phyloP scores from a whole-genome alignment of 495 filamentous ascomycete genomes.

The Gamarada debralockiae region DNA sequence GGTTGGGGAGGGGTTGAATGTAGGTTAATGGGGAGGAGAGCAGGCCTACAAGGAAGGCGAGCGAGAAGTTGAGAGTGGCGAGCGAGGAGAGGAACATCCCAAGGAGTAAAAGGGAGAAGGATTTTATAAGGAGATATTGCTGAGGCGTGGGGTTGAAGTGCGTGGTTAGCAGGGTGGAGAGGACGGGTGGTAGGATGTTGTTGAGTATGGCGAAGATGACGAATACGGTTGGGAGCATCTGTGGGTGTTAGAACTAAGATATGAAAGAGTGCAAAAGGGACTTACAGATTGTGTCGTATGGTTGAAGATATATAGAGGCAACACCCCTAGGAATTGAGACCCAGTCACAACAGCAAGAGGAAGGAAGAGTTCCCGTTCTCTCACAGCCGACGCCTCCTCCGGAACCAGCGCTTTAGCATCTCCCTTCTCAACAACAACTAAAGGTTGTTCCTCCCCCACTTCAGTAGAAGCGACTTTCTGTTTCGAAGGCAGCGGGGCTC shows the following conservation, averaged over 20 bases:
- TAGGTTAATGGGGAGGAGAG: constrained; percentile 74
- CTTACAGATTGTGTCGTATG: constrained; percentile 62
- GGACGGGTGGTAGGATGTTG: constrained; percentile 50
- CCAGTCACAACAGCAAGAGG: constrained; percentile 69
- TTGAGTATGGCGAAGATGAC: constrained; percentile 53
- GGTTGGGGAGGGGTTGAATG: constrained; percentile 44
- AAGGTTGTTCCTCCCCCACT: constrained; percentile 18
- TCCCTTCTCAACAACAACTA: constrained; percentile 12
- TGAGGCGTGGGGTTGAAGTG: constrained; percentile 54
- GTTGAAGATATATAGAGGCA: constrained; percentile 88
- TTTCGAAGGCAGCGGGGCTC: constrained; percentile 35
- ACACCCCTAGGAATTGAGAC: constrained; percentile 71
- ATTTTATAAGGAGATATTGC: constrained; percentile 75
- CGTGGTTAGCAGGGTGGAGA: constrained; percentile 49
- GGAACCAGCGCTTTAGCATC: constrained; percentile 19
- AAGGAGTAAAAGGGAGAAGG: constrained; percentile 85
- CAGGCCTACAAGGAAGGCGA: constrained; percentile 82
- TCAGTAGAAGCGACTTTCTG: constrained; percentile 20
- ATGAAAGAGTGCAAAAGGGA: constrained; percentile 4
- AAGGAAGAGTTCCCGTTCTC: constrained; percentile 73
- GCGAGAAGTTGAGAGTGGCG: constrained; percentile 93
- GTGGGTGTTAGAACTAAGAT: constrained; percentile 22
- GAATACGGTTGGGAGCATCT: constrained; percentile 59
- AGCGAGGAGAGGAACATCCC: constrained; percentile 90
- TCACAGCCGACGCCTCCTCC: constrained; percentile 28